These are phyloP conservation scores for Tephrocybe sp. DNA, from an alignment of 768 basidiomycete genomes.

Conservation along the genomic window DNA sequence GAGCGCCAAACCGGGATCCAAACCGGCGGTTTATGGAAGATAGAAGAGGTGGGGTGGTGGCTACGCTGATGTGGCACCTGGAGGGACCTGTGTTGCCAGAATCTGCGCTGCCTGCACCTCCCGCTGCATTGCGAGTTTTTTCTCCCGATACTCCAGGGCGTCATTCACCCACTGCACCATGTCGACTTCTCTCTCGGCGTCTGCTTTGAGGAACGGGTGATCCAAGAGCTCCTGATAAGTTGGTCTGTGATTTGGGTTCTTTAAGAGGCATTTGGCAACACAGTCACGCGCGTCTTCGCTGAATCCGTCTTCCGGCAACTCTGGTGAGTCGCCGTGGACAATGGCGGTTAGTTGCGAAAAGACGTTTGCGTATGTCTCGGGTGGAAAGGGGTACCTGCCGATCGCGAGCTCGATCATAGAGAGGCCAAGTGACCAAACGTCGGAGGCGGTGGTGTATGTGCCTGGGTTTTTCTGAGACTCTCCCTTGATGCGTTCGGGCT, in stretches of 20 bases:
- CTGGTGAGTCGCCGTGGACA: conserved; percentile 91
- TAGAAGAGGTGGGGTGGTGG: no score
- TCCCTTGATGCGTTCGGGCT: conserved; percentile 97
- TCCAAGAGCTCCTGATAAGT: conserved; percentile 82
- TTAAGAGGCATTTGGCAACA: conserved; percentile 77
- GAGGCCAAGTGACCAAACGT: conserved; percentile 96
- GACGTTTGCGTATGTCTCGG: conserved; percentile 95
- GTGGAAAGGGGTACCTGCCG: conserved; percentile 93
- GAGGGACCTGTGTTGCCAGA: neutral
- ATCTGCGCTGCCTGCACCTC: conserved; percentile 6
- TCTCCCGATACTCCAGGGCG: conserved; percentile 37
- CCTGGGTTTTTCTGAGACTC: conserved; percentile 84
- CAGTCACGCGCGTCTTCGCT: conserved; percentile 76
- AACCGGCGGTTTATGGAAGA: no score
- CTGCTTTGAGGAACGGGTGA: conserved; percentile 76
- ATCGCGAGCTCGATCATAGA: conserved; percentile 92
- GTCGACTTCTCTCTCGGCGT: conserved; percentile 60
- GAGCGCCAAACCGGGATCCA: neutral
- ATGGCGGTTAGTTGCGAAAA: conserved; percentile 97
- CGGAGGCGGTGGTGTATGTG: conserved; percentile 95
- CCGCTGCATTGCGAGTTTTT: conserved; percentile 11
- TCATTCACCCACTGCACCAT: conserved; percentile 81
- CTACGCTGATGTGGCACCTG: no score
- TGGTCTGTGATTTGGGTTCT: conserved; percentile 76
- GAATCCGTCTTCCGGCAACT: conserved; percentile 72